Conservation (phyloP, 2,329 filamentous ascomycete genomes). For the Chrysoporthe deuterocubensis region DNA sequence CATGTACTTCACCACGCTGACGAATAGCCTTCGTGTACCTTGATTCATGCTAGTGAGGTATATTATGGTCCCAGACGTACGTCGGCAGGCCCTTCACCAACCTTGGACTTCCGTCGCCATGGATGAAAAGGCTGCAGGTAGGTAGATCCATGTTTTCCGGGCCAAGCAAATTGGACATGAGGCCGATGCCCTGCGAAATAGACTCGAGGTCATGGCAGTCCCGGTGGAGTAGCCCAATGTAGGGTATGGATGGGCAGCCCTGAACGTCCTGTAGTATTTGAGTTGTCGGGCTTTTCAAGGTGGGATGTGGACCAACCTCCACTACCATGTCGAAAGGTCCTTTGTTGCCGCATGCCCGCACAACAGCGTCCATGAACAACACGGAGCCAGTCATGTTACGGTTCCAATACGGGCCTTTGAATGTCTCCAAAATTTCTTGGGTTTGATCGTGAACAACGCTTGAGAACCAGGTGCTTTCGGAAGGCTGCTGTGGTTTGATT, state of each 20-base stretch:
- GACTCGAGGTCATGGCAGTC: constrained; percentile 29
- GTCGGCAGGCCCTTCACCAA: constrained; percentile 19
- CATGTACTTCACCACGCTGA: too few species aligned
- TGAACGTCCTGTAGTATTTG: constrained; percentile 34
- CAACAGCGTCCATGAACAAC: constrained; percentile 30
- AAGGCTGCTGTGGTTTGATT: too few species aligned
- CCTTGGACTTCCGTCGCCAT: constrained; percentile 18
- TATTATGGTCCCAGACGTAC: constrained; percentile 26
- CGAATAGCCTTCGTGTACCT: too few species aligned
- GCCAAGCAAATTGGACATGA: constrained; percentile 23
- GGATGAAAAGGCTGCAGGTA: background rate
- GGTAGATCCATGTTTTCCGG: constrained; percentile 20
- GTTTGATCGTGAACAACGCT: constrained; percentile 27
- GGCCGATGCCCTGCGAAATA: constrained; percentile 8
- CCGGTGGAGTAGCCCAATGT: constrained; percentile 32
- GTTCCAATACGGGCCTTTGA: constrained; percentile 27
- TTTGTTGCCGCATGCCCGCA: constrained; percentile 14
- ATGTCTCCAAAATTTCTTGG: constrained; percentile 1
- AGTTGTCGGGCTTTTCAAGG: constrained; percentile 43
- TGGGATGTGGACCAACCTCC: constrained; percentile 42
- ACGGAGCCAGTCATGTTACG: constrained; percentile 32
- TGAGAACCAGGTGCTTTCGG: constrained; percentile 30
- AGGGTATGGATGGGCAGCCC: constrained; percentile 28
- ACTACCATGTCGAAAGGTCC: constrained; percentile 28
- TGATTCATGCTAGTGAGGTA: constrained; percentile 24